phyloP scores from a whole-genome alignment of 345 rosid species.

The Gossypium stocksii region DNA sequence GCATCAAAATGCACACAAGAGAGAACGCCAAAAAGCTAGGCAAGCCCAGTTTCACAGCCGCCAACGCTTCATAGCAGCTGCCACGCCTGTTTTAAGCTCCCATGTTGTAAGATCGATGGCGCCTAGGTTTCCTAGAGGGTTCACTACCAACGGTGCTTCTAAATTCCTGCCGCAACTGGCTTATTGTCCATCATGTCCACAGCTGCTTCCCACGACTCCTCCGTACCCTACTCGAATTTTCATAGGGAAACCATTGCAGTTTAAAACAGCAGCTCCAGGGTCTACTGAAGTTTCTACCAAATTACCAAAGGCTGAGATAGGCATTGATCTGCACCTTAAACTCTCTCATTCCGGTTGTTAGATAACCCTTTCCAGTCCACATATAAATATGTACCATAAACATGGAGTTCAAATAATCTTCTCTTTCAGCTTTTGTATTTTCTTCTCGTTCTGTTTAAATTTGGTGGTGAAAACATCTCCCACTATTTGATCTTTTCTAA shows the following conservation, averaged over 20 bases:
- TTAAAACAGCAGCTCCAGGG: slow-evolving; percentile 8
- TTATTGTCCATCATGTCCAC: slow-evolving; percentile 18
- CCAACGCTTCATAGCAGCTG: slow-evolving; percentile 21
- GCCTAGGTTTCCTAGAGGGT: slow-evolving; percentile 16
- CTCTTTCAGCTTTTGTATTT: background rate
- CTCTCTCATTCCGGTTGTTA: slow-evolving; percentile 35
- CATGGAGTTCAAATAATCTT: background rate
- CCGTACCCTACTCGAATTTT: slow-evolving; percentile 18
- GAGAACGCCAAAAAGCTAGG: slow-evolving; percentile 51
- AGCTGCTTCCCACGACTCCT: slow-evolving; percentile 18
- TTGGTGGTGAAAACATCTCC: background rate
- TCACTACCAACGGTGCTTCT: background rate
- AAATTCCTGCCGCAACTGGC: slow-evolving; percentile 11
- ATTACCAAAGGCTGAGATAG: slow-evolving; percentile 25
- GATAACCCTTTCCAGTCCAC: background rate
- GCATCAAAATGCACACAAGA: slow-evolving; percentile 60
- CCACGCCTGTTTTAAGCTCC: slow-evolving; percentile 25
- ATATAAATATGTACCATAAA: background rate
- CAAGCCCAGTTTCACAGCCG: slow-evolving; percentile 28
- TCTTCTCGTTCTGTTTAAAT: background rate
- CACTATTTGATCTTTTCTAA: background rate
- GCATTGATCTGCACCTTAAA: slow-evolving; percentile 45
- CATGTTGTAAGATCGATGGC: slow-evolving; percentile 27
- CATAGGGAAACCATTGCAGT: slow-evolving; percentile 25
- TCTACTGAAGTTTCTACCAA: slow-evolving; percentile 21